Evolutionary conservation across 176 grass and related monocot genomes (phyloP).

Genomic region (Carex pumila): DNA sequence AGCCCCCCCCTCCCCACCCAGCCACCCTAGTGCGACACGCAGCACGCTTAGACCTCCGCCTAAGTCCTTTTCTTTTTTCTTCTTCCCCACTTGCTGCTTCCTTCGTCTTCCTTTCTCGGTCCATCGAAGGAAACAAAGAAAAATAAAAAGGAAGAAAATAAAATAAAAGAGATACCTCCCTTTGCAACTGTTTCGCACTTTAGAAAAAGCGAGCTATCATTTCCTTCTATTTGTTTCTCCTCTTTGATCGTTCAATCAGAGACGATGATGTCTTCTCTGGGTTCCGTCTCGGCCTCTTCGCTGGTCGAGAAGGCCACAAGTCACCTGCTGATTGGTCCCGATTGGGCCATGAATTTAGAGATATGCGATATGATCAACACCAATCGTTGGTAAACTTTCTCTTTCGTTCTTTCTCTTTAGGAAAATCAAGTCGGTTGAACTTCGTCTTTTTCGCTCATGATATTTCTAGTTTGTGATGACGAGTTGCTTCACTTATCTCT

Average conservation of each 20-base stretch:
- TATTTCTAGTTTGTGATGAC: background rate
- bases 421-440: background rate
- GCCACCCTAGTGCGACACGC: background rate
- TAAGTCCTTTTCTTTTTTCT: background rate
- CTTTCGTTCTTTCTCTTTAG: background rate
- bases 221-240: background rate
- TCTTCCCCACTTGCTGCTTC: background rate
- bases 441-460: background rate
- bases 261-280: conserved; percentile 10
- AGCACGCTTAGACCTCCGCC: background rate
- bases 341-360: conserved; percentile 88
- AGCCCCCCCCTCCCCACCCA: background rate
- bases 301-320: conserved; percentile 87
- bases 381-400: conserved; percentile 49
- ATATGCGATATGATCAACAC: conserved; percentile 84
- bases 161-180: background rate
- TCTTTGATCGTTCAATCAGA: background rate
- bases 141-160: background rate
- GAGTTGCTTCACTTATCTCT: background rate
- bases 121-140: background rate
- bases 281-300: conserved; percentile 23
- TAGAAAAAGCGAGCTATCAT: background rate
- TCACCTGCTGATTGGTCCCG: conserved; percentile 70
- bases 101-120: background rate
- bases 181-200: background rate